phyloP scores from a whole-genome alignment of 495 filamentous ascomycete genomes.

The Xylaria sp. region DNA sequence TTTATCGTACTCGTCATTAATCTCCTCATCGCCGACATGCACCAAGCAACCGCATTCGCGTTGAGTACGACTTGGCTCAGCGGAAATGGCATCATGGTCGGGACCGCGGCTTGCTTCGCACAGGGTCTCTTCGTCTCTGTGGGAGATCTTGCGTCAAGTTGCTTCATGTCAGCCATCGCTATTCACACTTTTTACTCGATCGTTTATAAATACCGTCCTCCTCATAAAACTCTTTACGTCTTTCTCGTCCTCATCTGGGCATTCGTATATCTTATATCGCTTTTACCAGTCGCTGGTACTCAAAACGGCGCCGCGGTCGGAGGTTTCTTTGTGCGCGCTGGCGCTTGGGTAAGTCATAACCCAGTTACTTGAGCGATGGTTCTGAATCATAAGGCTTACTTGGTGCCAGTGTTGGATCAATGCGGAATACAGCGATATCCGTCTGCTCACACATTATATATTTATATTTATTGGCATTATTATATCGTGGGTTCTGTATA shows the following conservation, averaged over 20 bases:
- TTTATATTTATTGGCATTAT: conserved; percentile 79
- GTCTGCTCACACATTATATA: conserved; percentile 77
- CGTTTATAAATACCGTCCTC: conserved; percentile 63
- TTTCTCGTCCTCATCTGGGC: conserved; percentile 62
- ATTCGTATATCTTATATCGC: conserved; percentile 64
- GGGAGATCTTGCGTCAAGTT: conserved; percentile 72
- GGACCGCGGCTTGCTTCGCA: conserved; percentile 65
- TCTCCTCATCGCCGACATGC: conserved; percentile 75
- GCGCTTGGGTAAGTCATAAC: conserved; percentile 63
- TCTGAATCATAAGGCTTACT: conserved; percentile 14
- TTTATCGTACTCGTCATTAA: conserved; percentile 78
- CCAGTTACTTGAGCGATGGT: conserved; percentile 6
- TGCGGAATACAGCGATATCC: conserved; percentile 62
- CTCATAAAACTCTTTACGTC: conserved; percentile 59
- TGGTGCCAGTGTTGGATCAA: conserved; percentile 73
- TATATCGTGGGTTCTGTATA: conserved; percentile 69
- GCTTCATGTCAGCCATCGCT: conserved; percentile 74
- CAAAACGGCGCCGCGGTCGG: conserved; percentile 52
- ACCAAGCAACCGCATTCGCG: conserved; percentile 71
- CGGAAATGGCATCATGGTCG: conserved; percentile 62
- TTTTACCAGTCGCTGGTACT: conserved; percentile 59
- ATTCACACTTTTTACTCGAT: conserved; percentile 73
- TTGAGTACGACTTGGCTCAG: conserved; percentile 68
- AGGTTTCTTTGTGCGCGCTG: conserved; percentile 66
- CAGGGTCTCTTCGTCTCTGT: conserved; percentile 76